Base-by-base conservation (phyloP, 768 basidiomycete species). In the Gloeopeniophorella convolvens region DNA sequence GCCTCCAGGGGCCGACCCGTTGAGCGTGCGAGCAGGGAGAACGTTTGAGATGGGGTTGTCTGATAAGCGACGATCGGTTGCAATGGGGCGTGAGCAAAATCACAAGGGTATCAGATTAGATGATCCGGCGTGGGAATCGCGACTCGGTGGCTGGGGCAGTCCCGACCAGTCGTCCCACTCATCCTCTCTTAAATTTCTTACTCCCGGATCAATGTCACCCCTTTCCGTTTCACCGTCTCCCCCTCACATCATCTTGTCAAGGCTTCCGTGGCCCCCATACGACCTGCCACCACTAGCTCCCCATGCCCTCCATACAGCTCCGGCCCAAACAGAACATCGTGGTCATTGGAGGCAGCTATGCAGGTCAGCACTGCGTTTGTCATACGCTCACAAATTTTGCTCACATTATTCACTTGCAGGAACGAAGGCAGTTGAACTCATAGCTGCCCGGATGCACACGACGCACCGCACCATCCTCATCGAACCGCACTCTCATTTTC, bases 331-430 rank as follows among this genome's bases (percentile, higher is more conserved):
- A 50, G 1, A 68, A 66, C 32, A 62, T 69, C 31, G 60, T 69
- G 40, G 63, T 70, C 32, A 40, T 69, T 13, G 69, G 69, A 9
- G 69, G 67, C 4, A 63, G 61, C 21, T 69, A 66, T 53, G 69
- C 68, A 20, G 69, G 69, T 48, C 27, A 21, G 56, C 51, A 11
- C 12, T 20, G 12, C 9, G 5, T n/a, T 26, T 8, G n/a, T 9
- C 33, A 15, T n/a, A 20, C 21, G 20, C 13, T n/a, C 11, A n/a
- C 6, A 20, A 8, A 30, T 12, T 5, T 13, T 34, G 9, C n/a
- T 24, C 4, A 21, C 31, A n/a, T 20, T 4, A 1, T 21, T 30
- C 27, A 6, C 6, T 12, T 13, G 4, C 5, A 61, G 63, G 63
- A 24, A 35, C 51, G 15, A 62, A 58, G 44, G 56, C 59, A 2